These are phyloP conservation scores for Lasiodiplodia theobromae DNA, from an alignment of 2,329 filamentous ascomycete genomes.

Conservation along the genomic window DNA sequence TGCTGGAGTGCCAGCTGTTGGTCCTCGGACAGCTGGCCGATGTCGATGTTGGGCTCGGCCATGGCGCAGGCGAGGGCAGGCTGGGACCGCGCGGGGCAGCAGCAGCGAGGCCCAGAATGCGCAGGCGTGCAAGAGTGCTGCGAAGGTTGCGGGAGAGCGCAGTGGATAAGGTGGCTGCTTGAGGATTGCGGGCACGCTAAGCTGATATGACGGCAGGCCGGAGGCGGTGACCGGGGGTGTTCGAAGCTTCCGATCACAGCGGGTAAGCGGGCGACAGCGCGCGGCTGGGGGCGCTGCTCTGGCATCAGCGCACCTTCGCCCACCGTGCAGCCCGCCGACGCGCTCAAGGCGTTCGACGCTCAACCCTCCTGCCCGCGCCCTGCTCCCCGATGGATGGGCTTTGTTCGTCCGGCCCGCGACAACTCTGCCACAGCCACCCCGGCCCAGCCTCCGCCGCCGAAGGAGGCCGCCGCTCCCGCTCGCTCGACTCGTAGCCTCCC, in stretches of 20 bases:
- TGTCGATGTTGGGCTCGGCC: constrained; percentile 53
- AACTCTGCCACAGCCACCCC: constrained; percentile 19
- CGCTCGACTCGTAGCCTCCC: constrained; percentile 17
- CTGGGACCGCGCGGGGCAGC: constrained; percentile 17
- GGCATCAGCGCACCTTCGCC: constrained; percentile 25
- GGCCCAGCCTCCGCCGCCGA: constrained; percentile 26
- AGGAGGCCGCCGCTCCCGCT: constrained; percentile 27
- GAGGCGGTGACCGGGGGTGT: constrained; percentile 18
- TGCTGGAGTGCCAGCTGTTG: constrained; percentile 89
- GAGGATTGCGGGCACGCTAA: not conserved
- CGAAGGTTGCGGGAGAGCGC: not conserved
- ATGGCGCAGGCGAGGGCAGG: constrained; percentile 19
- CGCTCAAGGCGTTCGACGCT: constrained; percentile 24
- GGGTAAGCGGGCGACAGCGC: constrained; percentile 15
- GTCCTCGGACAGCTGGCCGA: constrained; percentile 73
- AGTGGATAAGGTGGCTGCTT: constrained; percentile 20
- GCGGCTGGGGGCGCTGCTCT: constrained; percentile 21
- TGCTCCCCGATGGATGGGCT: constrained; percentile 28
- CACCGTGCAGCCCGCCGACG: constrained; percentile 14
- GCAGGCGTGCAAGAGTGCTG: not conserved
- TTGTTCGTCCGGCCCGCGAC: constrained; percentile 29
- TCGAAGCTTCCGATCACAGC: constrained; percentile 25
- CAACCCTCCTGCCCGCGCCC: constrained; percentile 9
- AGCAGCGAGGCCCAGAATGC: not conserved
- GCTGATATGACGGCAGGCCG: constrained; percentile 28